A percentile compares a stretch with the other conserved stretches of the same genome.
These are phyloP conservation scores for Globisporangium ultimum DNA, from an alignment of 352 stramenopile genomes.

Conservation along the genomic window DNA sequence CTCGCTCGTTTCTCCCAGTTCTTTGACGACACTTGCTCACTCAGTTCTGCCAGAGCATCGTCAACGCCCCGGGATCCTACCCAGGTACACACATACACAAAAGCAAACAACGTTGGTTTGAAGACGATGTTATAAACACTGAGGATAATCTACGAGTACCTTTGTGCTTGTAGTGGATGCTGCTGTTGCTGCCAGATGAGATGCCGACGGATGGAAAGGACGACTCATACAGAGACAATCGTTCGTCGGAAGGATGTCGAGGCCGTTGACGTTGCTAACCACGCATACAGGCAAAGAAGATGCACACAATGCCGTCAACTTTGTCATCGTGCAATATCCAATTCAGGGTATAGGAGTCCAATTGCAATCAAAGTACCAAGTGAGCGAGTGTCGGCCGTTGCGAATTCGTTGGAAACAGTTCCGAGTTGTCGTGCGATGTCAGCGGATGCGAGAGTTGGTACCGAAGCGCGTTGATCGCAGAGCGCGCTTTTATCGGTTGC, in stretches of 20 bases:
- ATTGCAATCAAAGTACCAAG: conserved; percentile 25
- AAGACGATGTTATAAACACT: neutral
- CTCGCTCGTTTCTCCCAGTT: conserved; percentile 14
- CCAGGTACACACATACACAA: neutral
- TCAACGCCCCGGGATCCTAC: conserved; percentile 43
- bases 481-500: conserved; percentile 42
- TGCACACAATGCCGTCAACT: no score
- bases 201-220: conserved; percentile 9
- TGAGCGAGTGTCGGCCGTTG: conserved; percentile 48
- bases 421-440: conserved; percentile 73
- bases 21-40: conserved; percentile 37
- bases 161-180: conserved; percentile 18
- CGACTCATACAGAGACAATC: conserved; percentile 16
- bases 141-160: conserved; percentile 3
- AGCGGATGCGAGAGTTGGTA: conserved; percentile 78
- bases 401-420: conserved; percentile 41
- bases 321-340: neutral
- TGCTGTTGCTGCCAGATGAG: conserved; percentile 8
- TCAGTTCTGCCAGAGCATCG: conserved; percentile 60
- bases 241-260: conserved; percentile 21
- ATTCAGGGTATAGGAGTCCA: neutral
- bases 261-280: conserved; percentile 46
- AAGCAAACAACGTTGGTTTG: neutral
- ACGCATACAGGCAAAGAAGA: no score
- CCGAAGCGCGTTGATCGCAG: conserved; percentile 64